A percentile compares a stretch with the other conserved stretches of the same genome.
Evolutionary conservation across 805 yeast genomes (phyloP).

Genomic region (Clavispora asparagi): DNA sequence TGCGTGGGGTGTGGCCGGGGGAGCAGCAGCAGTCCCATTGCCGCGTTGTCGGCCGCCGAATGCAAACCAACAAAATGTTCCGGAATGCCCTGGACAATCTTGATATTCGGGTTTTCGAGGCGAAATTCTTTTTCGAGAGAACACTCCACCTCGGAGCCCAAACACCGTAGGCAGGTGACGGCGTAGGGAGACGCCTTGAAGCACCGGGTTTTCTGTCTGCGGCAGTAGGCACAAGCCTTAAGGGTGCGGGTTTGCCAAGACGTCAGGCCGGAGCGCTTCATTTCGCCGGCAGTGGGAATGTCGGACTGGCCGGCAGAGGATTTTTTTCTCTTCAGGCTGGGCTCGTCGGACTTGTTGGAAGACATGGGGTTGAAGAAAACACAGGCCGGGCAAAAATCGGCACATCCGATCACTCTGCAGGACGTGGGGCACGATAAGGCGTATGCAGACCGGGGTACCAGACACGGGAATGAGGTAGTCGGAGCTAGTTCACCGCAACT

Average conservation of each 20-base stretch:
- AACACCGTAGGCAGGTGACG: conserved; percentile 54
- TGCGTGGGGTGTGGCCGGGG: background rate
- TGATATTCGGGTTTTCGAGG: conserved; percentile 10
- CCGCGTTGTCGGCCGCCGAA: background rate
- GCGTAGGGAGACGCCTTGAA: conserved; percentile 45
- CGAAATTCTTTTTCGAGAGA: conserved; percentile 35
- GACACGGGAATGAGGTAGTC: too few species aligned
- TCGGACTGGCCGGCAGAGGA: background rate
- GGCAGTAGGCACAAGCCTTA: conserved; percentile 51
- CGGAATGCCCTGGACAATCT: conserved; percentile 13
- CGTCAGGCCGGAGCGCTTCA: background rate
- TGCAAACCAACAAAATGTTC: conserved; percentile 5
- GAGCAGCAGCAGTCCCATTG: background rate
- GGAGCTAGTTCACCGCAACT: background rate
- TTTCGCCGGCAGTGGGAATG: background rate
- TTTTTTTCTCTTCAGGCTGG: background rate
- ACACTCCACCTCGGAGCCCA: conserved; percentile 47
- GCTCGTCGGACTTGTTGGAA: background rate
- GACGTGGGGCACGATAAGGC: background rate
- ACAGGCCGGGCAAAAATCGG: background rate
- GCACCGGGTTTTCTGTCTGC: conserved; percentile 58
- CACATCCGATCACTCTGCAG: background rate
- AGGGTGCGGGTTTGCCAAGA: conserved; percentile 32
- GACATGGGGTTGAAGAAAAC: background rate
- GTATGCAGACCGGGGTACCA: background rate